phyloP scores from a whole-genome alignment of 2,329 filamentous ascomycete species.

The Cryphonectria parasitica region DNA sequence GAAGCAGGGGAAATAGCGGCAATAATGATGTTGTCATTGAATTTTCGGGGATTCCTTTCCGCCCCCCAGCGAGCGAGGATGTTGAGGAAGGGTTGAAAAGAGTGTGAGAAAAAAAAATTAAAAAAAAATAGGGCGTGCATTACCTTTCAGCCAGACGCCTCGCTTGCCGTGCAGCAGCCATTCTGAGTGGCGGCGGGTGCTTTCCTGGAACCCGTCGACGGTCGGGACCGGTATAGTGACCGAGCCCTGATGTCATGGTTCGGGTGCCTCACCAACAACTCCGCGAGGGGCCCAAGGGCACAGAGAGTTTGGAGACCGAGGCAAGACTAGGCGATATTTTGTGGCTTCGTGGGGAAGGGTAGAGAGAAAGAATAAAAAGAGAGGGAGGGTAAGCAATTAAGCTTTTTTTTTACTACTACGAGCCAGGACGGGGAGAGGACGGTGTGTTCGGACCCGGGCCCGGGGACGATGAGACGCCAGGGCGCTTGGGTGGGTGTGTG shows the following conservation, averaged over 20 bases:
- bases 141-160: background rate
- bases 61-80: too few relatives aligned
- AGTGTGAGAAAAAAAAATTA: too few relatives aligned
- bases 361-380: background rate
- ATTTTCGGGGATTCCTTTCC: background rate
- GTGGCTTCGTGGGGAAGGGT: background rate
- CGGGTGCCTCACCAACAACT: too few relatives aligned
- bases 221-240: background rate
- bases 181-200: background rate
- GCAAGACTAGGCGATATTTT: background rate
- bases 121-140: too few relatives aligned
- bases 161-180: background rate
- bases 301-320: too few relatives aligned
- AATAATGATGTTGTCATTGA: background rate
- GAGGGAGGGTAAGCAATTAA: background rate
- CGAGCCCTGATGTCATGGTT: background rate
- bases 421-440: background rate
- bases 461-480: background rate
- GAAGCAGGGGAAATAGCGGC: background rate
- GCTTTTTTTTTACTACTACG: background rate
- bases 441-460: constrained; percentile 6
- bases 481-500: background rate
- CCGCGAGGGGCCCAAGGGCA: too few relatives aligned
- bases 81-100: too few relatives aligned
- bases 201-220: background rate